Percentiles rank a stretch among this genome's conserved stretches.
These are phyloP conservation scores for Saturnispora saitoi DNA, from an alignment of 805 yeast genomes.

Conservation along the genomic window DNA sequence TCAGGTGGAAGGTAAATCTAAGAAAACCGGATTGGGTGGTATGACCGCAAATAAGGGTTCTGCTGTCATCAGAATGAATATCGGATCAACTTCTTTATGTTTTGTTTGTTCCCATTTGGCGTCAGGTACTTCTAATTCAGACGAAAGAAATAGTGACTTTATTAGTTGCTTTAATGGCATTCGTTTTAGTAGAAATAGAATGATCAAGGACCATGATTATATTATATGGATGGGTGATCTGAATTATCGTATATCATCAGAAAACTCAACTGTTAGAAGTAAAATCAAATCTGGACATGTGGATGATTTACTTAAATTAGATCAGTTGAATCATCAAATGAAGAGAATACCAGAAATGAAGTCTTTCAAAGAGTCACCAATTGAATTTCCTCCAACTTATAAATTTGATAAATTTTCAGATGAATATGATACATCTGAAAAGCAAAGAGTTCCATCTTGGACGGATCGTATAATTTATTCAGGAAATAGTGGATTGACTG, in stretches of 20 bases:
- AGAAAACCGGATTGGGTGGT: slow-evolving; percentile 94
- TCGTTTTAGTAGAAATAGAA: slow-evolving; percentile 66
- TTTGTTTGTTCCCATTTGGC: slow-evolving; percentile 89
- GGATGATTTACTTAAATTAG: slow-evolving; percentile 50
- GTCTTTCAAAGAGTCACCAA: slow-evolving; percentile 66
- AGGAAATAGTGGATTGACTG: slow-evolving; percentile 45
- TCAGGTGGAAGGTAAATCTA: slow-evolving; percentile 87
- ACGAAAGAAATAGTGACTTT: slow-evolving; percentile 83
- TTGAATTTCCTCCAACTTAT: slow-evolving; percentile 82
- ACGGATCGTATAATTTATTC: slow-evolving; percentile 77
- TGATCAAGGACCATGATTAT: slow-evolving; percentile 74
- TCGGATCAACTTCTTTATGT: slow-evolving; percentile 72
- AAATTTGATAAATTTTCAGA: slow-evolving; percentile 82
- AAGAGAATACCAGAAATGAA: slow-evolving; percentile 62
- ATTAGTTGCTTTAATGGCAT: slow-evolving; percentile 67
- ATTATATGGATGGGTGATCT: slow-evolving; percentile 94
- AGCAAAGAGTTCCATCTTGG: slow-evolving; percentile 93
- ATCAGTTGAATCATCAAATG: slow-evolving; percentile 75
- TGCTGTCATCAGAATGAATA: slow-evolving; percentile 82
- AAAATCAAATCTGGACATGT: slow-evolving; percentile 39
- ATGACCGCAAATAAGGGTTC: slow-evolving; percentile 97
- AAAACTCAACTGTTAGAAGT: slow-evolving; percentile 66
- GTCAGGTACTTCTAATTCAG: slow-evolving; percentile 76
- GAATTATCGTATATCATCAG: slow-evolving; percentile 67
- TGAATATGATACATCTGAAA: slow-evolving; percentile 80